These are phyloP conservation scores for Leccinum boreale DNA, from an alignment of 768 basidiomycete genomes.

Conservation along the genomic window DNA sequence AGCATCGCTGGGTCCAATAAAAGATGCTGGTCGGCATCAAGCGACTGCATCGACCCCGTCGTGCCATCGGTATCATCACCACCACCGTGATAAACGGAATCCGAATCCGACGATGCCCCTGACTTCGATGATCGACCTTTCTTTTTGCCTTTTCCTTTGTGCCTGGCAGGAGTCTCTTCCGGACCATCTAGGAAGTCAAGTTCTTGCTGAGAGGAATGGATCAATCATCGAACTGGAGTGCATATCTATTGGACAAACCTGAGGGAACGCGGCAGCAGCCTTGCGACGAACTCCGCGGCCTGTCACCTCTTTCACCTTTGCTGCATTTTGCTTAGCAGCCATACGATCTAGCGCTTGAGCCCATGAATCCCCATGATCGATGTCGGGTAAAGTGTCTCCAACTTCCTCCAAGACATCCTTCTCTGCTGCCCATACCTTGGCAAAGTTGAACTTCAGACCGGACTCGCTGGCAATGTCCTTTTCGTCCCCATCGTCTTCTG, in stretches of 20 bases:
- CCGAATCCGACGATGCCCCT: slow-evolving; percentile 37
- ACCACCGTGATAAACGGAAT: slow-evolving; percentile 22
- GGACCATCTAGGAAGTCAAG: slow-evolving; percentile 31
- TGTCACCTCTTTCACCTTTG: slow-evolving; percentile 49
- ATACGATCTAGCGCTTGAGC: slow-evolving; percentile 58
- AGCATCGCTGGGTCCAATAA: neutral
- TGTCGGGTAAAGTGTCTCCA: slow-evolving; percentile 43
- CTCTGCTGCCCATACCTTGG: slow-evolving; percentile 88
- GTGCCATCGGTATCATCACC: slow-evolving; percentile 25
- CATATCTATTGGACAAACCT: slow-evolving; percentile 21
- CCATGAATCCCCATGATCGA: slow-evolving; percentile 77
- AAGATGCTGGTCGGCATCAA: slow-evolving; percentile 5
- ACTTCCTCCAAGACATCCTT: slow-evolving; percentile 70
- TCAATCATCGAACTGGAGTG: neutral
- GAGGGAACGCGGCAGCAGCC: slow-evolving; percentile 52
- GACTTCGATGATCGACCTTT: slow-evolving; percentile 30
- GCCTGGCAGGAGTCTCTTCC: slow-evolving; percentile 38
- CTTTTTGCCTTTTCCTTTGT: slow-evolving; percentile 36
- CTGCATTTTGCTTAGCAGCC: slow-evolving; percentile 39
- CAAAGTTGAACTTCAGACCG: slow-evolving; percentile 75
- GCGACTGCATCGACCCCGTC: slow-evolving; percentile 18
- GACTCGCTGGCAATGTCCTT: slow-evolving; percentile 47
- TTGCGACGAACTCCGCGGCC: slow-evolving; percentile 76
- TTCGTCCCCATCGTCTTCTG: slow-evolving; percentile 68
- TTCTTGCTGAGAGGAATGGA: slow-evolving; percentile 23